Evolutionary conservation across 768 basidiomycete species (phyloP).

Genomic region (Russula griseocarnosa): DNA sequence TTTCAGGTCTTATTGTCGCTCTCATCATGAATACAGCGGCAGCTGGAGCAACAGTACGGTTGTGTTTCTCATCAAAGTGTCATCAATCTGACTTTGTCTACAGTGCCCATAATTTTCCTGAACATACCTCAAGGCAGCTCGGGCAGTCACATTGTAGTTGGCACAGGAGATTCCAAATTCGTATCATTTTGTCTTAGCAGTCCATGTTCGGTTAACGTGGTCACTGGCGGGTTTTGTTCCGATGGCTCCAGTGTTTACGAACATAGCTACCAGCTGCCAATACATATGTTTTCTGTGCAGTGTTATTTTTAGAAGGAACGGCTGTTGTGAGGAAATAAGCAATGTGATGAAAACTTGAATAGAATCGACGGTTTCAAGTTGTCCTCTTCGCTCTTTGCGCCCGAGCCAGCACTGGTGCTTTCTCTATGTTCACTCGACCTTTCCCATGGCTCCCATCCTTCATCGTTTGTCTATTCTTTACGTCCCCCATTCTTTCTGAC

Average conservation of each 20-base stretch:
- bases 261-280: constrained; percentile 8
- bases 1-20: constrained; percentile 45
- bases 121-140: background rate
- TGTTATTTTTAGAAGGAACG: background rate
- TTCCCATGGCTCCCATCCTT: constrained; percentile 12
- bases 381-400: background rate
- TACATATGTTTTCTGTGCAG: constrained; percentile 9
- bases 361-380: background rate
- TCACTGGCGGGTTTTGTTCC: constrained; percentile 9
- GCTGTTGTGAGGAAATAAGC: background rate
- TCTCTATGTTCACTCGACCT: constrained; percentile 13
- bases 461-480: constrained; percentile 21
- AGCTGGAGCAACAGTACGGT: background rate
- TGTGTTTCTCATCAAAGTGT: background rate
- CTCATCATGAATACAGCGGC: constrained; percentile 47
- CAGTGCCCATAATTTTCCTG: constrained; percentile 15
- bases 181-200: background rate
- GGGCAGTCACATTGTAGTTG: background rate
- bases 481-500: constrained; percentile 37
- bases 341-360: background rate
- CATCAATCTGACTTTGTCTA: background rate
- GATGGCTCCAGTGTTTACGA: background rate
- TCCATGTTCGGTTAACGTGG: background rate
- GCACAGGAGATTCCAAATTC: constrained; percentile 3
- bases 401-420: background rate